Evolutionary conservation across 108 stramenopile genomes (phyloP).

Genomic region (Nitzschia sp.): DNA sequence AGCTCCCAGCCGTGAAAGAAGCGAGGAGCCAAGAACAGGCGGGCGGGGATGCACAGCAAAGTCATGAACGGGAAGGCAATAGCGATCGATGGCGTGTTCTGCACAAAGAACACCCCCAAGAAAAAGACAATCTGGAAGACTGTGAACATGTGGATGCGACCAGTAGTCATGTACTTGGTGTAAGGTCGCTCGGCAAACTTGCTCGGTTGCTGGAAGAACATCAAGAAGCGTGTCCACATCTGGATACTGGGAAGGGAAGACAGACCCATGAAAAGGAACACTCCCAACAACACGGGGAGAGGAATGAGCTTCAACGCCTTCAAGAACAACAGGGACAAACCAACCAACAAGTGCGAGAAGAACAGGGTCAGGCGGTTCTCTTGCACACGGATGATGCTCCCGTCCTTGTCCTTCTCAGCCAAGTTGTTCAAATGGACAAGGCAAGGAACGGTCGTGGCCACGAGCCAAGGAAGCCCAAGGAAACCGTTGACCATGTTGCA

Average conservation of each 20-base stretch:
- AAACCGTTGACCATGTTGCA: slow-evolving; percentile 39
- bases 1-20: slow-evolving; percentile 52
- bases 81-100: slow-evolving; percentile 43
- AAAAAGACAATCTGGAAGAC: slow-evolving; percentile 45
- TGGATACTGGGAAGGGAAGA: slow-evolving; percentile 33
- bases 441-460: slow-evolving; percentile 49
- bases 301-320: slow-evolving; percentile 35
- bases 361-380: slow-evolving; percentile 46
- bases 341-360: slow-evolving; percentile 31
- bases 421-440: slow-evolving; percentile 37
- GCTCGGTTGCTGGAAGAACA: too few species aligned
- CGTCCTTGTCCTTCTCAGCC: slow-evolving; percentile 38
- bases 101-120: slow-evolving; percentile 37
- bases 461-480: slow-evolving; percentile 52
- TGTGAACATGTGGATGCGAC: slow-evolving; percentile 46
- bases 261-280: slow-evolving; percentile 57
- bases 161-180: slow-evolving; percentile 33
- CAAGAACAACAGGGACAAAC: slow-evolving; percentile 26
- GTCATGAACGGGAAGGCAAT: slow-evolving; percentile 56
- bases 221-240: slow-evolving; percentile 52
- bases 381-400: slow-evolving; percentile 39
- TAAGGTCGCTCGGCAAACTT: slow-evolving; percentile 30
- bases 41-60: slow-evolving; percentile 53
- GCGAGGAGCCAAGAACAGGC: too few species aligned
- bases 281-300: slow-evolving; percentile 50